phyloP scores from a whole-genome alignment of 108 stramenopile genomes.

The Nitzschia sp. region DNA sequence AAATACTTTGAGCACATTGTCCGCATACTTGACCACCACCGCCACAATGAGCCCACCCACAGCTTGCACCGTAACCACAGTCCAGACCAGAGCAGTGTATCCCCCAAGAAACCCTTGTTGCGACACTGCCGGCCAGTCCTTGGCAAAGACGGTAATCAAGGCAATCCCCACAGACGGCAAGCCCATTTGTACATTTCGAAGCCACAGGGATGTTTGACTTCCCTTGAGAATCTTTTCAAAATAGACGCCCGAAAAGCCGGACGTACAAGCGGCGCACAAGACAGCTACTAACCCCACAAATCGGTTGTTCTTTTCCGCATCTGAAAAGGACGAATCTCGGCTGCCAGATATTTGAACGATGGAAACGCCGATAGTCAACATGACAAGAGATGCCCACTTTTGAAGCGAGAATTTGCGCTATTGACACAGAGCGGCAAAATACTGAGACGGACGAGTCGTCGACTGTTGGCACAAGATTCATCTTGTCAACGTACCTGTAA shows the following conservation, averaged over 20 bases:
- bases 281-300: constrained; percentile 89
- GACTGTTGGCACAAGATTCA: background rate
- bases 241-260: constrained; percentile 96
- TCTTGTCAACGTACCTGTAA: constrained; percentile 49
- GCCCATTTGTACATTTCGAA: constrained; percentile 98
- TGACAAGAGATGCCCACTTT: constrained; percentile 86
- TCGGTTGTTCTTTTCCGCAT: constrained; percentile 50
- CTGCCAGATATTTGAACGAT: constrained; percentile 85
- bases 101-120: constrained; percentile 90
- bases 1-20: constrained; percentile 97
- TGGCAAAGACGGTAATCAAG: constrained; percentile 64
- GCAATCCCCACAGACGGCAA: constrained; percentile 88
- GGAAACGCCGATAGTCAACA: constrained; percentile 92
- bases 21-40: constrained; percentile 96
- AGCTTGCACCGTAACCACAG: constrained; percentile 91
- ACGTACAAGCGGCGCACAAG: constrained; percentile 91
- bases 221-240: constrained; percentile 98
- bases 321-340: constrained; percentile 34
- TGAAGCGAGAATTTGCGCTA: constrained; percentile 61
- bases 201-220: constrained; percentile 85
- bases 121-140: constrained; percentile 62
- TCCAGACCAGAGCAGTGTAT: constrained; percentile 83
- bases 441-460: too few relatives aligned
- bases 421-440: too few relatives aligned
- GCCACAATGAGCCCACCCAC: constrained; percentile 96